These are phyloP conservation scores for Yarrowia porcina DNA, from an alignment of 805 yeast species.

Conservation along the genomic window DNA sequence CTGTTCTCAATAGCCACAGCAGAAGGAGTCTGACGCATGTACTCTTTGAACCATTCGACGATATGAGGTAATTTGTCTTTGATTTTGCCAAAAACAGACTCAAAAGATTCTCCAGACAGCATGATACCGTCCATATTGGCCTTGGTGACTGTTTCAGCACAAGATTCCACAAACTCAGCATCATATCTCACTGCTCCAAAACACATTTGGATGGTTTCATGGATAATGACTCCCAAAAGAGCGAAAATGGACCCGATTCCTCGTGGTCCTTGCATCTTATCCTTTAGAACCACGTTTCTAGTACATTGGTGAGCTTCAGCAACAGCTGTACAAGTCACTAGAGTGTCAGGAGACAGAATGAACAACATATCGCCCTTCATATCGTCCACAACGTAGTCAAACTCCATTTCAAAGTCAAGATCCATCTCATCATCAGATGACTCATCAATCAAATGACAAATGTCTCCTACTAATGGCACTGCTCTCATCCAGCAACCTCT, in stretches of 20 bases:
- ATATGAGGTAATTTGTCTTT: constrained; percentile 33
- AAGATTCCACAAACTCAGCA: constrained; percentile 40
- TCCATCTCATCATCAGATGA: constrained; percentile 9
- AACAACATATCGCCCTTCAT: constrained; percentile 54
- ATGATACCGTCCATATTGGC: constrained; percentile 29
- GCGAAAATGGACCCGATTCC: constrained; percentile 42
- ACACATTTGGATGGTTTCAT: constrained; percentile 66
- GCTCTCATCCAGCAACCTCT: constrained; percentile 23
- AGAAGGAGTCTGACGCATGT: constrained; percentile 34
- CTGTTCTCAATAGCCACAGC: constrained; percentile 29
- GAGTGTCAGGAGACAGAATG: constrained; percentile 77
- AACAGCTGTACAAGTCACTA: constrained; percentile 77
- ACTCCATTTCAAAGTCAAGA: constrained; percentile 26
- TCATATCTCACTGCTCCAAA: constrained; percentile 43
- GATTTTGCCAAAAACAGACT: constrained; percentile 53
- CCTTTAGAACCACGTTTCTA: constrained; percentile 62
- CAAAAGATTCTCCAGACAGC: constrained; percentile 50
- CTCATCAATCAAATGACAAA: constrained; percentile 37
- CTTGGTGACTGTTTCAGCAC: constrained; percentile 45
- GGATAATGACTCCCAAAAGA: constrained; percentile 79
- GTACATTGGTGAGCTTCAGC: constrained; percentile 74
- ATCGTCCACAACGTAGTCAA: constrained; percentile 46
- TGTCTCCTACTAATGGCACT: constrained; percentile 33
- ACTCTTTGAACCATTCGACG: constrained; percentile 32
- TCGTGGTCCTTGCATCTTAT: constrained; percentile 48